Evolutionary conservation across 352 stramenopile species (phyloP).

Genomic region (Globisporangium lucens): DNA sequence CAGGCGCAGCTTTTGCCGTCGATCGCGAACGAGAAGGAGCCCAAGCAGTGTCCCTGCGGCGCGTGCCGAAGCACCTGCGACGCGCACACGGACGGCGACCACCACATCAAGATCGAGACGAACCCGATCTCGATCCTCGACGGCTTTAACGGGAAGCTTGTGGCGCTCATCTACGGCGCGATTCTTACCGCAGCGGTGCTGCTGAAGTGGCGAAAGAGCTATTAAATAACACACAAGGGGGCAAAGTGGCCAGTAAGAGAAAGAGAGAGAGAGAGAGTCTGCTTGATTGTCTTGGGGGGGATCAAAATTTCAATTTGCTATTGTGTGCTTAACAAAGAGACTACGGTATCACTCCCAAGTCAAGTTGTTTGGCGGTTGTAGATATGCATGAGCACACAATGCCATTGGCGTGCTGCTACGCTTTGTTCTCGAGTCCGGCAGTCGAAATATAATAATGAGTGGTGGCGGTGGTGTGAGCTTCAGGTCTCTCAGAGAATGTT

Average conservation of each 20-base stretch:
- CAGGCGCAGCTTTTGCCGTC: conserved; percentile 69
- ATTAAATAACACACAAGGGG: conserved; percentile 10
- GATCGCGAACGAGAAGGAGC: conserved; percentile 40
- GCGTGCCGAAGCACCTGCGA: conserved; percentile 70
- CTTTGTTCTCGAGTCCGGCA: neutral
- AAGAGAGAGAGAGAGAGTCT: neutral
- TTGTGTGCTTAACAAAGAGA: neutral
- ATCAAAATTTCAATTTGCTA: neutral
- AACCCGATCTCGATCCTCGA: conserved; percentile 67
- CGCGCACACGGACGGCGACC: conserved; percentile 26
- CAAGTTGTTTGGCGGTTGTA: neutral
- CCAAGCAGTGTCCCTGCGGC: conserved; percentile 77
- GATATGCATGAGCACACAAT: neutral
- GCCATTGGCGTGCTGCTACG: neutral
- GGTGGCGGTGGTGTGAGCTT: neutral
- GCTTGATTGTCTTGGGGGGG: too few relatives aligned
- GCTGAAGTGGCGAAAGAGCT: conserved; percentile 40
- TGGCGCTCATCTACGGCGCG: conserved; percentile 54
- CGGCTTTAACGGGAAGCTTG: conserved; percentile 60
- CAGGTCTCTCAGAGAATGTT: conserved; percentile 22
- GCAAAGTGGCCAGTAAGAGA: neutral
- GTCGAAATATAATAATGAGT: neutral
- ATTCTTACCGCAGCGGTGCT: conserved; percentile 34
- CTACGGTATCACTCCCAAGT: neutral
- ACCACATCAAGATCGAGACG: conserved; percentile 49